These are phyloP conservation scores for Psilocybe cubensis DNA, from an alignment of 768 basidiomycete genomes.

Conservation along the genomic window DNA sequence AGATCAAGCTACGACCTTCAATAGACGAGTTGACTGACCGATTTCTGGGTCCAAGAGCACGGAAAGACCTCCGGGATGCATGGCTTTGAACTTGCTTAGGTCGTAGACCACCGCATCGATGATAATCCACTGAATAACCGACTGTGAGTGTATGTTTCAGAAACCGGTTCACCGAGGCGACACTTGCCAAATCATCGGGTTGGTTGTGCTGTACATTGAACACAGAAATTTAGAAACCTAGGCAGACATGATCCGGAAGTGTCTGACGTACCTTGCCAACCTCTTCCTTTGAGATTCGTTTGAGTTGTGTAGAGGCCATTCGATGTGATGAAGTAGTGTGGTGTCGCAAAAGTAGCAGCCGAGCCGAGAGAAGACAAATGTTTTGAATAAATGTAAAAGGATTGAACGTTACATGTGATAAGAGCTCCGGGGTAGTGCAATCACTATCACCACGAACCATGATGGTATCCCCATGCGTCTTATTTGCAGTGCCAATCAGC, in stretches of 20 bases:
- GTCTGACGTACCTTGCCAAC: conserved; percentile 23
- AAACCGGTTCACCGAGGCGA: not conserved
- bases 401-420: conserved; percentile 27
- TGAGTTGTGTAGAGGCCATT: conserved; percentile 22
- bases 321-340: conserved; percentile 6
- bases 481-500: too few relatives aligned
- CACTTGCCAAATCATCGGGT: conserved; percentile 70
- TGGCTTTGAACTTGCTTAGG: conserved; percentile 73
- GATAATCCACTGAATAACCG: conserved; percentile 66
- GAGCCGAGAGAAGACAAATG: not conserved
- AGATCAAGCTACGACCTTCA: not conserved
- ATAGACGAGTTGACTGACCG: conserved; percentile 46
- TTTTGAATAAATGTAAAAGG: conserved; percentile 10
- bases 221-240: not conserved
- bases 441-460: not conserved
- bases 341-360: not conserved
- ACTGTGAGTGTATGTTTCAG: not conserved
- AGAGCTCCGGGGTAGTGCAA: not conserved
- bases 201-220: conserved; percentile 63
- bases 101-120: conserved; percentile 76
- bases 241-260: not conserved
- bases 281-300: conserved; percentile 40
- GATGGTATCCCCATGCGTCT: too few relatives aligned
- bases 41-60: conserved; percentile 82
- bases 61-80: conserved; percentile 84